Evolutionary conservation across 768 basidiomycete genomes (phyloP).

Genomic region (Pisolithus microcarpus): DNA sequence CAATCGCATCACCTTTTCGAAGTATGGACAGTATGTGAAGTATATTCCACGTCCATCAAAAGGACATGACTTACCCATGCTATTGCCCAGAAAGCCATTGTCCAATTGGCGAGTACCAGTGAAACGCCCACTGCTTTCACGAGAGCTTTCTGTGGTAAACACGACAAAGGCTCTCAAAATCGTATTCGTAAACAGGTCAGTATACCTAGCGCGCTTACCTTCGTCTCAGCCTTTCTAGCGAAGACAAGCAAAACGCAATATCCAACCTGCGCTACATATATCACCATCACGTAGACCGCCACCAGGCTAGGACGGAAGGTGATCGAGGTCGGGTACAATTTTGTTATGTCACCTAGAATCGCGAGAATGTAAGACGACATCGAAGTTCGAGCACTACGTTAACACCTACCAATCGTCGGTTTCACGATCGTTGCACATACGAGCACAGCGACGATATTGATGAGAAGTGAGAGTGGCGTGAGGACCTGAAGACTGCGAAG

Average conservation of each 20-base stretch:
- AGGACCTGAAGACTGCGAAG: slow-evolving; percentile 66
- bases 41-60: not conserved
- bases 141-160: slow-evolving; percentile 44
- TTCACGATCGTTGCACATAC: slow-evolving; percentile 62
- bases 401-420: slow-evolving; percentile 49
- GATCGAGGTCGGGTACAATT: slow-evolving; percentile 58
- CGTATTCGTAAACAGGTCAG: no score
- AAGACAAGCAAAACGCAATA: slow-evolving; percentile 77
- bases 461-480: slow-evolving; percentile 76
- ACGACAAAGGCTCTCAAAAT: not conserved
- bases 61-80: slow-evolving; percentile 49
- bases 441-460: slow-evolving; percentile 66
- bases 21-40: slow-evolving; percentile 1
- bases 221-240: slow-evolving; percentile 70
- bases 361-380: not conserved
- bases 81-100: slow-evolving; percentile 75
- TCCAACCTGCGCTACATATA: slow-evolving; percentile 67
- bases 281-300: slow-evolving; percentile 49
- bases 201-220: slow-evolving; percentile 37
- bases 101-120: slow-evolving; percentile 71
- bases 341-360: slow-evolving; percentile 41
- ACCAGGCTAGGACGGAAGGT: slow-evolving; percentile 58
- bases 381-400: not conserved
- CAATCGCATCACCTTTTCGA: slow-evolving; percentile 54
- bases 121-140: slow-evolving; percentile 75